phyloP scores from a whole-genome alignment of 2,329 filamentous ascomycete genomes.

The Botryotinia globosa region DNA sequence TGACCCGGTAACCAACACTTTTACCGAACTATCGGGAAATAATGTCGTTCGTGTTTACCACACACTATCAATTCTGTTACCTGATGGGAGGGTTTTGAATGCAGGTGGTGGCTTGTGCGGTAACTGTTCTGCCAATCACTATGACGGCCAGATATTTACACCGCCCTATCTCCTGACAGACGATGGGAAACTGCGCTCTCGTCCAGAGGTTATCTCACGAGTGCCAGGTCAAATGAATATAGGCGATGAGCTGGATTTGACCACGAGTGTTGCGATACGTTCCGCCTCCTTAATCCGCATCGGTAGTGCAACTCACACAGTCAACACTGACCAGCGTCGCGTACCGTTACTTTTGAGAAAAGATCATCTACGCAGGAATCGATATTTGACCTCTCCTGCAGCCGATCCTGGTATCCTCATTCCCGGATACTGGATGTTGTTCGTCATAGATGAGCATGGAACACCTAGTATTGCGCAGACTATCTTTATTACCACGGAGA shows the following conservation, averaged over 20 bases:
- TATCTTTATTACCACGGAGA: neutral
- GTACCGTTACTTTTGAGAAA: neutral
- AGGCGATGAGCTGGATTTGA: neutral
- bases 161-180: slow-evolving; percentile 8
- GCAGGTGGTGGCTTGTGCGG: slow-evolving; percentile 7
- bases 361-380: fast-evolving
- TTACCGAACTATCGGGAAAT: neutral
- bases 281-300: slow-evolving; percentile 4
- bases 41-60: slow-evolving; percentile 10
- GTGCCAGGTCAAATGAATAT: neutral
- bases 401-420: neutral
- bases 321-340: slow-evolving; percentile 7
- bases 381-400: neutral
- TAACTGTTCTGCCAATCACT: slow-evolving; percentile 6
- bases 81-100: slow-evolving; percentile 2
- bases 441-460: slow-evolving; percentile 9
- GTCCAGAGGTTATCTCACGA: neutral
- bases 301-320: slow-evolving; percentile 8
- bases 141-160: slow-evolving; percentile 9
- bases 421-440: slow-evolving; percentile 13
- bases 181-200: neutral
- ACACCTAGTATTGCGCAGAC: neutral
- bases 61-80: slow-evolving; percentile 4
- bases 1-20: neutral
- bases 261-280: neutral